Evolutionary conservation across 2,329 filamentous ascomycete genomes (phyloP).

Genomic region (Monilinia laxa): DNA sequence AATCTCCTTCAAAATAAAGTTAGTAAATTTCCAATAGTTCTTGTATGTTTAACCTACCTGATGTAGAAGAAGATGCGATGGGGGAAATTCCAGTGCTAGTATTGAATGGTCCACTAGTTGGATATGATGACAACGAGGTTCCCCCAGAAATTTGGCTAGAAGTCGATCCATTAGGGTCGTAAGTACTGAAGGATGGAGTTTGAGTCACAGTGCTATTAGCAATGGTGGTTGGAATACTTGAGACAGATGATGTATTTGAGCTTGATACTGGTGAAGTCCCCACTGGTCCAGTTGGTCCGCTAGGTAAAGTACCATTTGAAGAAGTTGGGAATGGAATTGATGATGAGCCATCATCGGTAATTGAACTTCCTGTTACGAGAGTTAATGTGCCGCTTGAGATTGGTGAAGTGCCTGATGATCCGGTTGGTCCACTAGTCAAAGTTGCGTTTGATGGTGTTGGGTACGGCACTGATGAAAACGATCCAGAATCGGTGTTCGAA

Average conservation of each 20-base stretch:
- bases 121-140: conserved; percentile 7
- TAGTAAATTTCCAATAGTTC: neutral
- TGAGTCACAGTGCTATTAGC: conserved; percentile 3
- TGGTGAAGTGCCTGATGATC: conserved; percentile 18
- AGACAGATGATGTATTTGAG: conserved; percentile 5
- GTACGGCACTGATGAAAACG: conserved; percentile 24
- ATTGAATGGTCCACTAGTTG: conserved; percentile 3
- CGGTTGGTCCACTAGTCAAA: conserved; percentile 21
- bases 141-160: conserved; percentile 14
- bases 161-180: conserved; percentile 2
- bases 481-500: conserved; percentile 21
- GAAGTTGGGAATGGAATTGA: conserved; percentile 24
- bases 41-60: conserved; percentile 1
- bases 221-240: neutral
- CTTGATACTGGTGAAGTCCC: conserved; percentile 11
- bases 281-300: conserved; percentile 24
- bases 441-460: conserved; percentile 24
- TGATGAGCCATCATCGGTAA: conserved; percentile 17
- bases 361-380: conserved; percentile 22
- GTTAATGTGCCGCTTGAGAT: conserved; percentile 10
- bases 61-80: conserved; percentile 6
- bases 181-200: conserved; percentile 6
- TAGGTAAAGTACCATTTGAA: conserved; percentile 23
- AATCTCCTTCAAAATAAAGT: conserved; percentile 17
- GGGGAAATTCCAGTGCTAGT: conserved; percentile 11